Evolutionary conservation across 192 early-diverging fungal genomes (phyloP), one percentile per base, ranked within the genome.

Genomic region (Coemansia erecta): DNA sequence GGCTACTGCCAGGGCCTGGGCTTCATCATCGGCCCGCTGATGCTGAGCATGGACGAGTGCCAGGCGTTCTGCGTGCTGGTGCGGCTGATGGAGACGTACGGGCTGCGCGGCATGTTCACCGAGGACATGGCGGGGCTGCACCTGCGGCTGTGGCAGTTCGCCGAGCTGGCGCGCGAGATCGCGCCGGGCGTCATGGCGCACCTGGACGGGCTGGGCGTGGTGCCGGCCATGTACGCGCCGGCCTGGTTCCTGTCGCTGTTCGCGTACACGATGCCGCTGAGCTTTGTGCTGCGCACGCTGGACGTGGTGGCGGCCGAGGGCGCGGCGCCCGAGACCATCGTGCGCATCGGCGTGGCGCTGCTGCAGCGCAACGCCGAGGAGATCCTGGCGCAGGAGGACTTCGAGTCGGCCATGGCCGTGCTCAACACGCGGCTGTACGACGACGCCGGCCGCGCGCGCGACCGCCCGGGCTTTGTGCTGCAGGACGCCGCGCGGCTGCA

Each of bases 221-320:
- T 87, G 40, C 76, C 89, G 0, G 87, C 87, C 39, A 95, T 95
- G 92, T 99, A 92, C 56, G 95, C 92, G 4, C 92, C 93, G 0
- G 93, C 94, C 62, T 99, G 97, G 97, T 97, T 96, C 77, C 79
- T 99, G 66, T 95, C 97, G 0, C 73, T 96, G 31, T 99, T 99
- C 84, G 95, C 97, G 2, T 97, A 96, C 80, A 87, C 91, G 4
- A 95, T 94, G 72, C 97, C 97, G 26, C 80, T 97, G 52, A 81
- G 86, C 14, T 69, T 95, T 51, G 93, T 98, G 9, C 83, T 94
- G 58, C 86, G 97, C 17, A 92, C 95, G 33, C 88, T 93, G 70
- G 97, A 99, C 74, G 84, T 97, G 14, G 82, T 93, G 17, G 93
- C 96, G 64, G 86, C 88, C 3, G 94, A 98, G 68, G 94, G 96